Base-by-base conservation (phyloP, 2,329 filamentous ascomycete genomes). In the Corynespora cassiicola region DNA sequence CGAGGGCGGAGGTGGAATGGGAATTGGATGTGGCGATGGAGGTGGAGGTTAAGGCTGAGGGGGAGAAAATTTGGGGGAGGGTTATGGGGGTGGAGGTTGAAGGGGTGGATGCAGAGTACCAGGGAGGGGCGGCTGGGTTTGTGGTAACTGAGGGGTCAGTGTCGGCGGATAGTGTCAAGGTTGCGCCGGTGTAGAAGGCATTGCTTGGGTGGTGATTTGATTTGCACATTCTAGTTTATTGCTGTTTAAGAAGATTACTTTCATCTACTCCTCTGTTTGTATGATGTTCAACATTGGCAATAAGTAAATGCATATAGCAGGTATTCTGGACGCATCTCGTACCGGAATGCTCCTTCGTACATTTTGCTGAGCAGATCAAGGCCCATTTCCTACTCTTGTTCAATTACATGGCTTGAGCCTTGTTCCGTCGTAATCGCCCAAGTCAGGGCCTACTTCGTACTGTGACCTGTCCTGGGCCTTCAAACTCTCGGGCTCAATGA, bases 401-500 rank as follows among this genome's bases (percentile, higher is more conserved):
- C n/a, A n/a, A n/a, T n/a, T n/a, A n/a, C n/a, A n/a, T n/a, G n/a
- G n/a, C 29, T 35, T 20, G 27, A 52, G 21, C 22, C 19, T 31
- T 2, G 37, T 14, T 3, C 68, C 68, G 45, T 73, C 68, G 41
- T 74, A 73, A 0, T 40, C 34, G 16, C 53, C 54, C 14, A 54
- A 40, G 45, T 74, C 71, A 18, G 47, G 40, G 38, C 45, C 47
- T 8, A 73, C 69, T 15, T 50, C 59, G 49, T 74, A 75, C 7
- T 15, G 27, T 2, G 72, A 69, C 47, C 47, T 50, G 45, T 75
- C 69, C 15, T 56, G 56, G 12, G 52, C 59, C 47, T 51, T 53
- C 34, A 81, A 69, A 21, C 65, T 69, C 4, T 70, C 62, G 0
- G 71, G 70, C 12, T 74, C 67, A 14, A 85, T 75, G 23, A 75